Conservation (phyloP, 164 flowering plant species). For the Warburgia ugandensis region DNA sequence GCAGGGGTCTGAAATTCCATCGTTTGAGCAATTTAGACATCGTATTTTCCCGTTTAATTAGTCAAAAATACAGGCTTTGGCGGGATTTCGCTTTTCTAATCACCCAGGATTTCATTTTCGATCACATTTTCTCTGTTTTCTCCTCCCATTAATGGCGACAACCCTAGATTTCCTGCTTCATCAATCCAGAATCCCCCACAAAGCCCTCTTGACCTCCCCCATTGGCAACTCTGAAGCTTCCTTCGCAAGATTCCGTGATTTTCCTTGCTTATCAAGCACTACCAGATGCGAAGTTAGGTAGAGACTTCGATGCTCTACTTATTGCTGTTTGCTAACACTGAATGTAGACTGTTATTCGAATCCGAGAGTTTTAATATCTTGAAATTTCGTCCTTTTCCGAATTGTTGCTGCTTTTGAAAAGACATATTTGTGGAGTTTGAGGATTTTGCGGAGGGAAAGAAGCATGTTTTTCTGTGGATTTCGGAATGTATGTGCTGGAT, state of each 20-base stretch:
- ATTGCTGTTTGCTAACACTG: background rate
- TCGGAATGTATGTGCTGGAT: constrained; percentile 11
- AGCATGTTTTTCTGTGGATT: background rate
- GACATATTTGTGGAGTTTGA: background rate
- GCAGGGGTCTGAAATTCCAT: background rate
- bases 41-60: constrained; percentile 5
- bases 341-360: background rate
- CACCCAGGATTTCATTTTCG: constrained; percentile 5
- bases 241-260: constrained; percentile 7
- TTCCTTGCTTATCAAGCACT: constrained; percentile 16
- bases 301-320: constrained; percentile 5
- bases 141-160: constrained; percentile 8
- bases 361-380: too few relatives aligned
- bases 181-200: background rate
- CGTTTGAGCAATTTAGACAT: background rate
- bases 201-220: constrained; percentile 6
- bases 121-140: background rate
- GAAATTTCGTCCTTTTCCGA: too few relatives aligned
- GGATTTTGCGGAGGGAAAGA: too few relatives aligned
- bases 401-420: constrained; percentile 5
- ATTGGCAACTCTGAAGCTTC: constrained; percentile 8
- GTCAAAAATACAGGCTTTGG: constrained; percentile 20
- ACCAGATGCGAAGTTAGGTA: constrained; percentile 18
- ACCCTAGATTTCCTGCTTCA: constrained; percentile 7
- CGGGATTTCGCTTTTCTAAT: constrained; percentile 20